Base-by-base conservation (phyloP, 495 filamentous ascomycete genomes). In the Antarctomyces pellizariae region DNA sequence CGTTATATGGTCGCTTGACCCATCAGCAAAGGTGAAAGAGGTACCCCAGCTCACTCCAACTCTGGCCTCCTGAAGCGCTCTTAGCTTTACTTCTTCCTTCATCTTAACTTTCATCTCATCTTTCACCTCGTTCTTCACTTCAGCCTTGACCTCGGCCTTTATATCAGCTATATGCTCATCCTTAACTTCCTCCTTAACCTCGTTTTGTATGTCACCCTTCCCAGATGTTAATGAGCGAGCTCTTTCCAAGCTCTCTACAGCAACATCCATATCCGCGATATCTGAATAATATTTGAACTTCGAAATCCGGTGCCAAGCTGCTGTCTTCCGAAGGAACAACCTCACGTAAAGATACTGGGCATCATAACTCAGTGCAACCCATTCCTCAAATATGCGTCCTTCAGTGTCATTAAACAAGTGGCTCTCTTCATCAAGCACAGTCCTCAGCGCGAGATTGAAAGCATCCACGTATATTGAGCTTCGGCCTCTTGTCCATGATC, bases 381-480 rank as follows among this genome's bases (percentile, higher is more conserved):
- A 97, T 25, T 67, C 52, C 9, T 55, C 47, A 46, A 97, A 93
- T 0, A 93, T 61, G 22, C 60, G 50, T 46, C 63, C 65, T 46
- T 97, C 86, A 9, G 67, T 67, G 36, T 67, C 64, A 38, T 78
- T 61, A 43, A 95, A 97, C 7, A 97, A 52, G 44, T 91, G 79
- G 2, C 65, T 58, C 43, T 97, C 86, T 24, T 93, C 83, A 25
- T 74, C 70, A 3, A 97, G 53, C 12, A 95, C 84, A 2, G 80
- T 95, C 33, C 82, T 70, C 22, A 97, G 56, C 10, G 83, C 80
- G 9, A 93, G 52, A 46, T 92, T 91, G 59, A 97, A 97, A 11
- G 84, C 86, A 48, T 97, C 84, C 9, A 93, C 80, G 38, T 97
- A 97, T 29, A 97, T 82, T 3, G 86, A 95, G 37, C 71, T 90